phyloP scores from a whole-genome alignment of 768 basidiomycete genomes.

The Russula vinacea region DNA sequence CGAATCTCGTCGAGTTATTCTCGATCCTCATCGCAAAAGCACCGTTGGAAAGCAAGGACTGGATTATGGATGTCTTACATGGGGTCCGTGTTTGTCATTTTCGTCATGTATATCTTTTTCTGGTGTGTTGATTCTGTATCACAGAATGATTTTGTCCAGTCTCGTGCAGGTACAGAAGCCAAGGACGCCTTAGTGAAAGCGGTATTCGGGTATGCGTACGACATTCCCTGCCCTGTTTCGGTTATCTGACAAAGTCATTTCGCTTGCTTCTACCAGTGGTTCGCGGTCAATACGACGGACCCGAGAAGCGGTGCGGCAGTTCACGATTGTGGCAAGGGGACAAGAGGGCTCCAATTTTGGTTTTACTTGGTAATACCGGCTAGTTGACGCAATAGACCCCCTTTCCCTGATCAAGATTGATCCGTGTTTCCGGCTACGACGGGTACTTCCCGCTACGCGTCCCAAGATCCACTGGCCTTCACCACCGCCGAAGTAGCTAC shows the following conservation, averaged over 20 bases:
- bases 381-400: too few relatives aligned
- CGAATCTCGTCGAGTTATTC: slow-evolving; percentile 81
- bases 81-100: slow-evolving; percentile 42
- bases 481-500: too few relatives aligned
- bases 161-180: slow-evolving; percentile 67
- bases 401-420: too few relatives aligned
- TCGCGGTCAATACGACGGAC: slow-evolving; percentile 71
- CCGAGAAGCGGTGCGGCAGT: slow-evolving; percentile 82
- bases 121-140: neutral
- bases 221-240: slow-evolving; percentile 15
- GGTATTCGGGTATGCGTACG: slow-evolving; percentile 54
- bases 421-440: too few relatives aligned
- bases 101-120: neutral
- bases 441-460: too few relatives aligned
- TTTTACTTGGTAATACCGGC: slow-evolving; percentile 49
- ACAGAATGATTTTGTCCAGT: slow-evolving; percentile 71
- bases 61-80: slow-evolving; percentile 73
- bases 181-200: slow-evolving; percentile 78
- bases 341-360: slow-evolving; percentile 85
- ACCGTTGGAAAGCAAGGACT: slow-evolving; percentile 53
- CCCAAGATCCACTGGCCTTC: too few relatives aligned
- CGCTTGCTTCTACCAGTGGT: slow-evolving; percentile 36
- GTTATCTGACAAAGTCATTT: neutral
- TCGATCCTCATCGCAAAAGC: slow-evolving; percentile 60
- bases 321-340: slow-evolving; percentile 79